Percentiles rank a stretch among this genome's conserved stretches.
Conservation (phyloP, 2,329 filamentous ascomycete genomes). For the Ascochyta fabae region DNA sequence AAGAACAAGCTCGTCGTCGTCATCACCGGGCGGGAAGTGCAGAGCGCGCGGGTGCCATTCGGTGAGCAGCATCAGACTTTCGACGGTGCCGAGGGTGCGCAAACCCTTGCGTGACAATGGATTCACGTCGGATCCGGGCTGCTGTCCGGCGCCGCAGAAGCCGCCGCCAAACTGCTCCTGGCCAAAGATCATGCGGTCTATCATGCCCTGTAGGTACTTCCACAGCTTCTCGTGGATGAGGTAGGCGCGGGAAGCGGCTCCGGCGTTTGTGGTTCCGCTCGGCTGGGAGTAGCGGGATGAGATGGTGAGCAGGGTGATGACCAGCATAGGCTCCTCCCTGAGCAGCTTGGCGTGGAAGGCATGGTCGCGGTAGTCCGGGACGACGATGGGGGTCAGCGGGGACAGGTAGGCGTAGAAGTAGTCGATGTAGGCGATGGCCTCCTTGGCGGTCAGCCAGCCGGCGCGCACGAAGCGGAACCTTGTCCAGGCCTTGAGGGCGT, state of each 20-base stretch:
- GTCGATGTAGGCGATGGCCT: constrained; percentile 91
- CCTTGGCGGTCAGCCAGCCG: constrained; percentile 93
- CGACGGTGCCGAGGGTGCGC: constrained; percentile 89
- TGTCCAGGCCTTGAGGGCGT: constrained; percentile 86
- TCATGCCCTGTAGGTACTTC: constrained; percentile 93
- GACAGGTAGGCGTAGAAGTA: constrained; percentile 95
- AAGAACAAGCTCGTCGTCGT: constrained; percentile 68
- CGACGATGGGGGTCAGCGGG: constrained; percentile 90
- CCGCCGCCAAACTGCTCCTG: constrained; percentile 94
- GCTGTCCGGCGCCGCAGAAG: constrained; percentile 75
- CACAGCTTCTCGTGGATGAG: constrained; percentile 95
- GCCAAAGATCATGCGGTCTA: constrained; percentile 92
- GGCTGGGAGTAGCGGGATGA: constrained; percentile 85
- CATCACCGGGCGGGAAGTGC: constrained; percentile 81
- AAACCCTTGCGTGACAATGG: constrained; percentile 69
- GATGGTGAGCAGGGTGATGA: constrained; percentile 89
- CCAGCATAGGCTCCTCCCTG: constrained; percentile 89
- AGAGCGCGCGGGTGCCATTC: constrained; percentile 96
- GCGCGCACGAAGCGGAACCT: constrained; percentile 93
- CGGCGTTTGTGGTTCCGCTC: constrained; percentile 68
- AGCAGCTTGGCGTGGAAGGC: constrained; percentile 79
- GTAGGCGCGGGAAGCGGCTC: constrained; percentile 80
- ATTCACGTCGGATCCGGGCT: constrained; percentile 71
- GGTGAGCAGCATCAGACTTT: constrained; percentile 90
- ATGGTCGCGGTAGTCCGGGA: constrained; percentile 87